Base-by-base conservation (phyloP, 306 rosid genomes). In the Begonia loranthoides region DNA sequence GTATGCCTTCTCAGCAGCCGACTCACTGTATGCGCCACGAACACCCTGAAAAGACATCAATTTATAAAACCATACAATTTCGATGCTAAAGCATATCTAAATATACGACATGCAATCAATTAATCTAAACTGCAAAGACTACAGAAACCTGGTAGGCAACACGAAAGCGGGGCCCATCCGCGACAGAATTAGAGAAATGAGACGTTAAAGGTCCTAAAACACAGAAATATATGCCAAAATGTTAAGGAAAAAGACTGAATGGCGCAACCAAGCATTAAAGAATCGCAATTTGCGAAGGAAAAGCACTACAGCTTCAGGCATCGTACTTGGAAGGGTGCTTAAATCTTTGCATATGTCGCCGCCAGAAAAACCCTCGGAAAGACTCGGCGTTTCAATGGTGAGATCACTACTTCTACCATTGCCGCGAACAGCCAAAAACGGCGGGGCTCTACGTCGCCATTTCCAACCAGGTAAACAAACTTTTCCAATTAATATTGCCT, bases 1-100 rank as follows among this genome's bases (percentile, higher is more conserved):
- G 54, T 90, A 90, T 6, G 99, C 99, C 73, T 90, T 86, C 54
- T 70, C 80, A 0, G 95, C 94, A 1, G 99, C 99, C 11, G 86
- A 74, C 64, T 86, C 99, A 45, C 99, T 83, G 51, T 82, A 86
- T 58, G 99, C 95, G 41, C 99, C 99, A 15, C 36, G 71, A 76
- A 82, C 94, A 45, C 95, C 99, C 95, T 90, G 70, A 63, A 76
- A 63, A 22, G 41, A 40, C 34, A 72, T 54, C 16, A 17, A 47
- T 50, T 49, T 19, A 36, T 28, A n/a, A 19, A 38, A 40, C 36
- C 56, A 51, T 19, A 15, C 55, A 33, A 45, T 55, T 19, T 28
- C 14, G 13, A 49, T 8, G 8, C 21, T 17, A 60, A 45, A 44
- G 56, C 16, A 49, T 6, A 60, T 50, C 22, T 24, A 41, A 10